A percentile compares a stretch with the other conserved stretches of the same genome.
Conservation (phyloP, 2,329 filamentous ascomycete genomes). For the Leptographium procerum region DNA sequence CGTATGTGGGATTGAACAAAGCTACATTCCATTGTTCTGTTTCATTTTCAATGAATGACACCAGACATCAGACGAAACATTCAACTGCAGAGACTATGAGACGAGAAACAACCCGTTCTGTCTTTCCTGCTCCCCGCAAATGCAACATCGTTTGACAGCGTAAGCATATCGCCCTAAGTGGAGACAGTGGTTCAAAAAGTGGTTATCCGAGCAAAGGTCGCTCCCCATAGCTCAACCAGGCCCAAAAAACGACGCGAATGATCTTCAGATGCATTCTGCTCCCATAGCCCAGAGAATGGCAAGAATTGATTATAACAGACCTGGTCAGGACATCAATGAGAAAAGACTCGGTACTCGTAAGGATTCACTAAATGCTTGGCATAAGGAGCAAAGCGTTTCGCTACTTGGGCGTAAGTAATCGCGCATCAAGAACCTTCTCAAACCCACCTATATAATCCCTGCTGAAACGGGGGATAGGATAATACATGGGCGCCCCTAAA, state of each 20-base stretch:
- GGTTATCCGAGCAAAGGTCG: background rate
- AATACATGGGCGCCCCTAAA: too few relatives aligned
- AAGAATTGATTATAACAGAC: background rate
- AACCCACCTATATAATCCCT: background rate
- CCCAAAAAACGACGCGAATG: background rate
- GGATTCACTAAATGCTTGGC: background rate
- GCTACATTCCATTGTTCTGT: background rate
- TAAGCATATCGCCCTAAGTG: background rate
- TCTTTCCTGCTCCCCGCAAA: background rate
- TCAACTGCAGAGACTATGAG: background rate
- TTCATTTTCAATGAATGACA: background rate
- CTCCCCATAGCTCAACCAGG: background rate
- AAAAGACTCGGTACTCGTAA: background rate
- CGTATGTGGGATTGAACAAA: background rate
- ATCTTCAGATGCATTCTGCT: background rate
- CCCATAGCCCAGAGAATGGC: background rate
- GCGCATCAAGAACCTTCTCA: background rate
- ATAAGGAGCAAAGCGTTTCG: background rate
- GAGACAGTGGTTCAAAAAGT: background rate
- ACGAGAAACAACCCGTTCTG: background rate
- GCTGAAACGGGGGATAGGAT: too few relatives aligned
- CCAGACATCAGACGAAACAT: constrained; percentile 1
- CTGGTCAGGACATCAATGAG: background rate
- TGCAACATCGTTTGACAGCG: background rate
- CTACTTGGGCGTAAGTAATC: background rate